Conservation (phyloP, 805 yeast genomes). For the Cyberlindnera suaveolens region DNA sequence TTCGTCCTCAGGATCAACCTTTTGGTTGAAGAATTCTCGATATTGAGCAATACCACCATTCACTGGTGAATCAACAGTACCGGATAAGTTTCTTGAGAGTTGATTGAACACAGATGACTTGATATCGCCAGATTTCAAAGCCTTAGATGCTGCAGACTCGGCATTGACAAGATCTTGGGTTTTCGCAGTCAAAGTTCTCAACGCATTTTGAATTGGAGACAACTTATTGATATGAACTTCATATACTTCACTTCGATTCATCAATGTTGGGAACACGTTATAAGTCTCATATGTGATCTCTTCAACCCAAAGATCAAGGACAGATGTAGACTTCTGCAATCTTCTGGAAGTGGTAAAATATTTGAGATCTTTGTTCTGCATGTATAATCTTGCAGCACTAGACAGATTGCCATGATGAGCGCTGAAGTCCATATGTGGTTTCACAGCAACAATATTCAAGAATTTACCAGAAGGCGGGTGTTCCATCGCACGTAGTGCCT, state of each 20-base stretch:
- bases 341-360: slow-evolving; percentile 65
- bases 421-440: slow-evolving; percentile 53
- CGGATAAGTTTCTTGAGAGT: slow-evolving; percentile 65
- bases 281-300: slow-evolving; percentile 73
- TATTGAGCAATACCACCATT: slow-evolving; percentile 90
- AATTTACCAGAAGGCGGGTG: slow-evolving; percentile 64
- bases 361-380: slow-evolving; percentile 66
- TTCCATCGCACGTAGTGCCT: slow-evolving; percentile 43
- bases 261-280: slow-evolving; percentile 78
- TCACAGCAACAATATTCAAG: slow-evolving; percentile 65
- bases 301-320: slow-evolving; percentile 82
- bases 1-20: slow-evolving; percentile 22
- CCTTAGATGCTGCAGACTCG: slow-evolving; percentile 52
- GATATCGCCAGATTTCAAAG: slow-evolving; percentile 45
- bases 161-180: slow-evolving; percentile 66
- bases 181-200: slow-evolving; percentile 57
- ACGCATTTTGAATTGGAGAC: slow-evolving; percentile 84
- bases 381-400: slow-evolving; percentile 64
- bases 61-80: slow-evolving; percentile 88
- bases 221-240: slow-evolving; percentile 41
- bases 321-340: slow-evolving; percentile 65
- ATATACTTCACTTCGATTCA: slow-evolving; percentile 75
- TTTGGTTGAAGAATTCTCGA: slow-evolving; percentile 54
- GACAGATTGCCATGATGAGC: slow-evolving; percentile 30
- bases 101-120: slow-evolving; percentile 48